Evolutionary conservation across 1,284 basidiomycete species (phyloP).

Genomic region (Meira miltonrushii): DNA sequence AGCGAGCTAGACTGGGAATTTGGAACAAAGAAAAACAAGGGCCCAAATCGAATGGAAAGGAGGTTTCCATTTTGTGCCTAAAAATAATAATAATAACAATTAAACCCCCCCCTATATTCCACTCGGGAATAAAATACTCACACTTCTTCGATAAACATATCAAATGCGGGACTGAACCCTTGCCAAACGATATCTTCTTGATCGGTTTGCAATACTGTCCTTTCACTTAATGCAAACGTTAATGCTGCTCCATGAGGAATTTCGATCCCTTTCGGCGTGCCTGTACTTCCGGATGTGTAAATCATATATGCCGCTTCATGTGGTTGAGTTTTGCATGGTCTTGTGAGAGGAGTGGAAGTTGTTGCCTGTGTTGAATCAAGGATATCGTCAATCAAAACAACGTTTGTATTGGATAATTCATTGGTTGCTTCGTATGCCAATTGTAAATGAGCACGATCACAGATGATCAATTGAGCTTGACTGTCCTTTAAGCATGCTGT

Average conservation of each 20-base stretch:
- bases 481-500: constrained; percentile 7
- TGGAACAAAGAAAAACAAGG: too few species aligned
- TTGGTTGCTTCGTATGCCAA: constrained; percentile 4
- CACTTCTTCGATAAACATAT: constrained; percentile 16
- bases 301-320: constrained; percentile 13
- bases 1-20: too few species aligned
- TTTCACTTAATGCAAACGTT: constrained; percentile 10
- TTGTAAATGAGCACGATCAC: constrained; percentile 10
- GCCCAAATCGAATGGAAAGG: too few species aligned
- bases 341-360: background rate
- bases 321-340: constrained; percentile 5
- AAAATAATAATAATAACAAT: too few species aligned
- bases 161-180: constrained; percentile 14
- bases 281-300: constrained; percentile 14
- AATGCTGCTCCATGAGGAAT: constrained; percentile 13
- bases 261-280: constrained; percentile 15
- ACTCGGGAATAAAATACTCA: too few species aligned
- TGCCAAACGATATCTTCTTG: constrained; percentile 11
- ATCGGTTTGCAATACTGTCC: constrained; percentile 3
- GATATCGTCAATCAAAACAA: background rate
- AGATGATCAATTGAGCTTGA: constrained; percentile 8
- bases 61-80: background rate
- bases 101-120: too few species aligned
- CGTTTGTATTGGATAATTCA: background rate
- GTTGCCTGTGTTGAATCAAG: background rate